Percentiles rank a stretch among this genome's conserved stretches.
Conservation (phyloP, 495 filamentous ascomycete genomes). For the Hyaloscypha hepaticicola region DNA sequence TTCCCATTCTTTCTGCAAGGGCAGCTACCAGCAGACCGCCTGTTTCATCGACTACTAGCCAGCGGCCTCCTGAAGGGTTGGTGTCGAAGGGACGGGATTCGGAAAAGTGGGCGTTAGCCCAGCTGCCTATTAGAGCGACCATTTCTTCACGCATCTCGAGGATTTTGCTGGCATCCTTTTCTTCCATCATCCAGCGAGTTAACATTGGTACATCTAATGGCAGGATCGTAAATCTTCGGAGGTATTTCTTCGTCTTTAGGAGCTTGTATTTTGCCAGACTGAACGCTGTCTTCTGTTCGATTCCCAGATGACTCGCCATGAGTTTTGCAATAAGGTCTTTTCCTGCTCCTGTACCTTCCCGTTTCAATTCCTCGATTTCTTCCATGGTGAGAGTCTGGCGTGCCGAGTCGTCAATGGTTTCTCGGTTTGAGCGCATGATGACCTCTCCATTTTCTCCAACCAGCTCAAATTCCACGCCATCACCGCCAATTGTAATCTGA, state of each 20-base stretch:
- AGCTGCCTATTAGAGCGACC: conserved; percentile 62
- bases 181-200: conserved; percentile 68
- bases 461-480: conserved; percentile 48
- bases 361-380: conserved; percentile 92
- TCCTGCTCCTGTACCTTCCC: conserved; percentile 70
- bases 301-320: conserved; percentile 74
- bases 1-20: conserved; percentile 87
- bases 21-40: conserved; percentile 83
- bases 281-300: conserved; percentile 94
- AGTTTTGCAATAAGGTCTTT: conserved; percentile 87
- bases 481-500: conserved; percentile 41
- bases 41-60: conserved; percentile 88
- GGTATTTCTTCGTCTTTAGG: conserved; percentile 90
- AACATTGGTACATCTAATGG: conserved; percentile 78
- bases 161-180: conserved; percentile 75
- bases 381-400: conserved; percentile 78
- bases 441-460: conserved; percentile 55
- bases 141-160: conserved; percentile 88
- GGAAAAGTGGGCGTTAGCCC: conserved; percentile 51
- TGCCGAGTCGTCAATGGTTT: conserved; percentile 75
- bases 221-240: conserved; percentile 78
- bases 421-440: conserved; percentile 74
- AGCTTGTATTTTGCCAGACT: conserved; percentile 93
- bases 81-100: conserved; percentile 32
- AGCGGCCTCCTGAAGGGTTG: conserved; percentile 55